phyloP scores from a whole-genome alignment of 768 basidiomycete species.

The Sporobolomyces pararoseus region DNA sequence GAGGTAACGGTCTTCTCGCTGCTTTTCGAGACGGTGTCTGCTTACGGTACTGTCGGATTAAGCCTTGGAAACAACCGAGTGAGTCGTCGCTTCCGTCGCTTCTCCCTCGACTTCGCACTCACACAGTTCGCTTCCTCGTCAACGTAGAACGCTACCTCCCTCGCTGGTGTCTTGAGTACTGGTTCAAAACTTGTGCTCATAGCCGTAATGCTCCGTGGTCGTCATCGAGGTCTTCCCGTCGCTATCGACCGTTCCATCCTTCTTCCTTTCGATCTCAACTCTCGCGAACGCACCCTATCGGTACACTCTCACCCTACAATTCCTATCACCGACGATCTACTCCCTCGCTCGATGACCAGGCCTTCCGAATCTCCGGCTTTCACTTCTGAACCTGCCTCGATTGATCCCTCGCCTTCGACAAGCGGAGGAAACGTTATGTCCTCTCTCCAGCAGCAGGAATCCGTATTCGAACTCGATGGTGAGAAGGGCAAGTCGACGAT shows the following conservation, averaged over 20 bases:
- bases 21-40: slow-evolving; percentile 60
- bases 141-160: slow-evolving; percentile 68
- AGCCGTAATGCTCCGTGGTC: slow-evolving; percentile 76
- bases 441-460: too few relatives aligned
- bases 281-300: slow-evolving; percentile 5
- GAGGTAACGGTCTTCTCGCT: slow-evolving; percentile 41
- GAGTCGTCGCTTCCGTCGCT: slow-evolving; percentile 42
- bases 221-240: slow-evolving; percentile 46
- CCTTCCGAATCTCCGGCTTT: not conserved
- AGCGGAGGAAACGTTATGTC: too few relatives aligned
- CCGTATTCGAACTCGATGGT: not conserved
- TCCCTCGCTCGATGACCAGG: slow-evolving; percentile 4
- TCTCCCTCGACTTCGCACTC: not conserved
- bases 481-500: not conserved
- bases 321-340: slow-evolving; percentile 1
- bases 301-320: slow-evolving; percentile 10
- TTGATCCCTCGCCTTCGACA: too few relatives aligned
- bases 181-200: slow-evolving; percentile 84
- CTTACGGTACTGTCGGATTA: slow-evolving; percentile 83
- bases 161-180: slow-evolving; percentile 70
- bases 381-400: not conserved
- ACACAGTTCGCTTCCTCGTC: not conserved
- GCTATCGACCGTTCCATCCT: slow-evolving; percentile 63
- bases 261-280: slow-evolving; percentile 61
- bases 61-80: slow-evolving; percentile 77